A percentile compares a stretch with the other conserved stretches of the same genome.
Conservation (phyloP, 2,329 filamentous ascomycete genomes). For the Verticillium longisporum region DNA sequence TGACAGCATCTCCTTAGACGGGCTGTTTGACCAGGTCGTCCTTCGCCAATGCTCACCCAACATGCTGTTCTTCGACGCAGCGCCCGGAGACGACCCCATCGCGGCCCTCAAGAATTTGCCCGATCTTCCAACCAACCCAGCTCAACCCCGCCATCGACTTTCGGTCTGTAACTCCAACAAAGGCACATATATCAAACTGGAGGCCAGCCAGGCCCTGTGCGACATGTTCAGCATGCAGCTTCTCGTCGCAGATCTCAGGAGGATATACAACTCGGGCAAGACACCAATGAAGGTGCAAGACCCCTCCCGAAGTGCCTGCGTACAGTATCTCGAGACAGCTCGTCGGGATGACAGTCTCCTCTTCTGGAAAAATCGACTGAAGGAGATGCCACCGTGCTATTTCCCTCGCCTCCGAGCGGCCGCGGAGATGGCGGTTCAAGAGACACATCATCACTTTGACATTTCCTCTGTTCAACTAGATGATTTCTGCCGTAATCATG, state of each 20-base stretch:
- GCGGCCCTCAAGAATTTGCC: conserved; percentile 33
- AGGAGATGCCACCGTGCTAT: conserved; percentile 30
- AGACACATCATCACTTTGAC: conserved; percentile 30
- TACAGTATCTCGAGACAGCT: conserved; percentile 25
- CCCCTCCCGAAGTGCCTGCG: conserved; percentile 30
- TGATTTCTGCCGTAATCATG: conserved; percentile 30
- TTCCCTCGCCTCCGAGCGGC: conserved; percentile 33
- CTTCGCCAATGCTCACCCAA: conserved; percentile 38
- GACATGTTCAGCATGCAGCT: conserved; percentile 36
- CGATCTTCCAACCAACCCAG: conserved; percentile 25
- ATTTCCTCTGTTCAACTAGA: conserved; percentile 32
- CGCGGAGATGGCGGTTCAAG: conserved; percentile 18
- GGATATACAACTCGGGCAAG: conserved; percentile 32
- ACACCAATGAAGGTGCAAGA: conserved; percentile 22
- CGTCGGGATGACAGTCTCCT: conserved; percentile 28
- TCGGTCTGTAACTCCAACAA: conserved; percentile 38
- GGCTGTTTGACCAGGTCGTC: conserved; percentile 43
- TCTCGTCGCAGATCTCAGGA: conserved; percentile 39
- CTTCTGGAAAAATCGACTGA: conserved; percentile 38
- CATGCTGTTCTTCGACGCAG: conserved; percentile 47
- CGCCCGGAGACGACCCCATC: conserved; percentile 27
- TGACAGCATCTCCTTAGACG: conserved; percentile 39
- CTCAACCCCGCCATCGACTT: conserved; percentile 40
- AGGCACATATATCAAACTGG: conserved; percentile 40
- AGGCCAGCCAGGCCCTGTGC: conserved; percentile 43